phyloP scores from a whole-genome alignment of 2,329 filamentous ascomycete species.

The Penicillium freii region DNA sequence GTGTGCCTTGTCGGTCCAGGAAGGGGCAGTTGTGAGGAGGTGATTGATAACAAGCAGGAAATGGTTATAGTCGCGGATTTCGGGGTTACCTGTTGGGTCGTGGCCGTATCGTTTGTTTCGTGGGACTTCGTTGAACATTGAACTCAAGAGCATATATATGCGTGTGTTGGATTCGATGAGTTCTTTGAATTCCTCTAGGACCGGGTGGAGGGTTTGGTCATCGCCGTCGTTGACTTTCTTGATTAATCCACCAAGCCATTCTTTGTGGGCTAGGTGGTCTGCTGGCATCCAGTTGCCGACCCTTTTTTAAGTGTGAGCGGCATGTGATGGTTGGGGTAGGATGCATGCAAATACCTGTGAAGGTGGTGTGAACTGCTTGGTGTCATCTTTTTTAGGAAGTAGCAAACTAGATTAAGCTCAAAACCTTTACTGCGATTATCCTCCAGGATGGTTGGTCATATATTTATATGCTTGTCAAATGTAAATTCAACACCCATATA shows the following conservation, averaged over 20 bases:
- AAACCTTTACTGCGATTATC: too few species aligned
- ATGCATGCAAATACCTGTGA: slow-evolving; percentile 14
- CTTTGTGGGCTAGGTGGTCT: slow-evolving; percentile 60
- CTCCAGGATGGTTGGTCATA: not conserved
- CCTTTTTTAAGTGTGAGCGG: slow-evolving; percentile 41
- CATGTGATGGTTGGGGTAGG: not conserved
- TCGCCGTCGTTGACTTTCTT: slow-evolving; percentile 53
- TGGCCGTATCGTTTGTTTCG: slow-evolving; percentile 57
- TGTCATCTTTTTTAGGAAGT: not conserved
- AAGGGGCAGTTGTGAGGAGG: slow-evolving; percentile 32
- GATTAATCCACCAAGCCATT: slow-evolving; percentile 61
- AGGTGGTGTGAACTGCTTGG: slow-evolving; percentile 10
- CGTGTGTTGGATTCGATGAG: slow-evolving; percentile 64
- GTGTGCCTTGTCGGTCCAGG: slow-evolving; percentile 33
- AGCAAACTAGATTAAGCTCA: not conserved
- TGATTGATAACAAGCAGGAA: slow-evolving; percentile 67
- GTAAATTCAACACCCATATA: not conserved
- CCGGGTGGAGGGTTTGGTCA: slow-evolving; percentile 55
- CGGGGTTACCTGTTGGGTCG: slow-evolving; percentile 61
- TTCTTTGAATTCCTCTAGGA: slow-evolving; percentile 62
- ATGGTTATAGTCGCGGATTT: slow-evolving; percentile 65
- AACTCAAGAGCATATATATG: slow-evolving; percentile 64
- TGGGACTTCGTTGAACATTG: slow-evolving; percentile 69
- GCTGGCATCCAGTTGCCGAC: slow-evolving; percentile 62
- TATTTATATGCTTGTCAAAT: not conserved